A percentile compares a stretch with the other conserved stretches of the same genome.
Conservation (phyloP, 2,329 filamentous ascomycete species). For the Zasmidium angulare region DNA sequence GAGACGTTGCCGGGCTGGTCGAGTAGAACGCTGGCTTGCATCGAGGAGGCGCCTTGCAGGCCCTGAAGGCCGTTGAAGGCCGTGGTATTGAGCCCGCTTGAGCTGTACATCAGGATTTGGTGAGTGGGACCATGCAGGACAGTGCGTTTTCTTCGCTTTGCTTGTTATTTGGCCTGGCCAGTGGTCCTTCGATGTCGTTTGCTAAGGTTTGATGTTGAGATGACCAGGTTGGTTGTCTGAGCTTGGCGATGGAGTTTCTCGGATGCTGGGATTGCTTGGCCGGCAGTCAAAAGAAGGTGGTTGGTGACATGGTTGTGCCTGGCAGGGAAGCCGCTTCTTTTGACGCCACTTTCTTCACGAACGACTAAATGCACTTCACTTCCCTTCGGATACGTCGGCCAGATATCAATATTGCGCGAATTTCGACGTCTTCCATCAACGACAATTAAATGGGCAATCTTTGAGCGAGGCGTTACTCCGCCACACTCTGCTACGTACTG, state of each 20-base stretch:
- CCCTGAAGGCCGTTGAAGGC: not conserved
- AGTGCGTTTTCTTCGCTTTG: too few relatives aligned
- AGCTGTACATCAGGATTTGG: not conserved
- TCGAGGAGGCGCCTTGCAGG: not conserved
- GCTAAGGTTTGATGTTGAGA: not conserved
- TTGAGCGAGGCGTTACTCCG: not conserved
- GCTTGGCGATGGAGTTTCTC: not conserved
- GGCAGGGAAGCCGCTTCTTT: not conserved
- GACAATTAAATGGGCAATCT: not conserved
- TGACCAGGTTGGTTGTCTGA: not conserved
- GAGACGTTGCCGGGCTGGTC: slow-evolving; percentile 31
- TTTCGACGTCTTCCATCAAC: not conserved
- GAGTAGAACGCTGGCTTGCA: slow-evolving; percentile 31
- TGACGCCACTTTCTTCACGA: not conserved
- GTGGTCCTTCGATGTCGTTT: not conserved
- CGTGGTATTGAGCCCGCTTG: not conserved
- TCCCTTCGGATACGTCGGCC: not conserved
- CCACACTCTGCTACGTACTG: not conserved
- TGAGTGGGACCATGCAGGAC: too few relatives aligned
- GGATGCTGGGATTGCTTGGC: not conserved
- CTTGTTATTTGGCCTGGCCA: too few relatives aligned
- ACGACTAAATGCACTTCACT: not conserved
- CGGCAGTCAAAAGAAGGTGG: not conserved
- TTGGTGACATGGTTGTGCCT: not conserved
- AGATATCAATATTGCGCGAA: not conserved